phyloP scores from a whole-genome alignment of 371 early-diverging fungal species.

The Saksenaea oblongispora region DNA sequence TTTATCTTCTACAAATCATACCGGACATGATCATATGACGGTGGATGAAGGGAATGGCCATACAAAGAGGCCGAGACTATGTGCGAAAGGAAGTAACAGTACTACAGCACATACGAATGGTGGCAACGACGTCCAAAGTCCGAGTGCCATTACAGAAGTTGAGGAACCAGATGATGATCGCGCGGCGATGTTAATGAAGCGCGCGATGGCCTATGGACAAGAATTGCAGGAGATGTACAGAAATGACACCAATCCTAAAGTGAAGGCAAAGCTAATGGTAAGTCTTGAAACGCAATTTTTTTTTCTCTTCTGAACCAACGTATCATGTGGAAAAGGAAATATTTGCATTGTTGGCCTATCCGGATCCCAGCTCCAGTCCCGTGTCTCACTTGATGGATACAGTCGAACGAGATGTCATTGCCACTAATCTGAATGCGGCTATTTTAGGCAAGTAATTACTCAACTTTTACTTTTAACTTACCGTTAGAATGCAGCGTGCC shows the following conservation, averaged over 20 bases:
- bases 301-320: background rate
- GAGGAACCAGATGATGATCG: constrained; percentile 8
- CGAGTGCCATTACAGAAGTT: constrained; percentile 16
- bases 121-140: background rate
- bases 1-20: constrained; percentile 14
- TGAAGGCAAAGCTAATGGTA: constrained; percentile 31
- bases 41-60: constrained; percentile 1
- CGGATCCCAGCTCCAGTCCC: constrained; percentile 58
- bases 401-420: constrained; percentile 62
- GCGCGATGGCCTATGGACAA: constrained; percentile 76
- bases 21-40: background rate
- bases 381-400: constrained; percentile 57
- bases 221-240: constrained; percentile 73
- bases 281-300: constrained; percentile 3
- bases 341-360: constrained; percentile 81
- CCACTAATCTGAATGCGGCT: constrained; percentile 69
- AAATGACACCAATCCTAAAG: constrained; percentile 40
- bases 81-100: constrained; percentile 16
- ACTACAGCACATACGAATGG: constrained; percentile 10
- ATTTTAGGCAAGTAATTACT: constrained; percentile 60
- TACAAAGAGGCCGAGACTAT: constrained; percentile 5
- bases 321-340: constrained; percentile 41
- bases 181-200: constrained; percentile 15
- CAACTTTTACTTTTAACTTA: background rate
- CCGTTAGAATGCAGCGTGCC: constrained; percentile 20